A percentile compares a stretch with the other conserved stretches of the same genome.
These are phyloP conservation scores for Trametes coccinea DNA, from an alignment of 768 basidiomycete species.

Conservation along the genomic window DNA sequence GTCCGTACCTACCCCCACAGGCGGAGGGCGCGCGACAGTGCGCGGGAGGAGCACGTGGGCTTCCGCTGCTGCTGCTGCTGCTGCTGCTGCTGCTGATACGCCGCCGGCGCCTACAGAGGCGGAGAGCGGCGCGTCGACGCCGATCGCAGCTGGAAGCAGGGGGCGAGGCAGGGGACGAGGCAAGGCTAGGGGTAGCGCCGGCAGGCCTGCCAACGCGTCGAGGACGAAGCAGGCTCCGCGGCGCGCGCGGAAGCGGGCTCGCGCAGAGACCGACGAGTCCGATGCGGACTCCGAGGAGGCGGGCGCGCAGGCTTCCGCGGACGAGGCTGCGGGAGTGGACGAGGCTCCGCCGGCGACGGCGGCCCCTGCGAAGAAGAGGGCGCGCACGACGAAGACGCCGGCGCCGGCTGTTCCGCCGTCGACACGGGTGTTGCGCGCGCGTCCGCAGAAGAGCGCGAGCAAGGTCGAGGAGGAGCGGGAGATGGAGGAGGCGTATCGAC, in stretches of 20 bases:
- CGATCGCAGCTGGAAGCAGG: background rate
- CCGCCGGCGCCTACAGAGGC: too few species aligned
- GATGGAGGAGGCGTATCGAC: conserved; percentile 50
- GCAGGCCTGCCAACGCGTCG: background rate
- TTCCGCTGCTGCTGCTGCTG: background rate
- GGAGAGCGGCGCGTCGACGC: conserved; percentile 17
- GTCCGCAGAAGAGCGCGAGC: conserved; percentile 52
- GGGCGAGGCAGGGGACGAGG: background rate
- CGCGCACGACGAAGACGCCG: conserved; percentile 7
- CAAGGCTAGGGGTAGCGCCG: background rate
- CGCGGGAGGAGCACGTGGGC: conserved; percentile 4
- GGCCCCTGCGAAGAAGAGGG: conserved; percentile 22
- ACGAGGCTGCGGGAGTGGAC: background rate
- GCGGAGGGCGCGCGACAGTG: conserved; percentile 23
- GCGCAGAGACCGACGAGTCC: conserved; percentile 14
- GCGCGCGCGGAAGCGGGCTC: conserved; percentile 24
- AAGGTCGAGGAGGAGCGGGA: conserved; percentile 50
- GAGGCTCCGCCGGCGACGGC: background rate
- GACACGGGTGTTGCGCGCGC: conserved; percentile 57
- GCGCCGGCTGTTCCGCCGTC: conserved; percentile 21
- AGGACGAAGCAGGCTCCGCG: conserved; percentile 9
- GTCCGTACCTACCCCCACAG: background rate
- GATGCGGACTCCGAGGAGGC: conserved; percentile 15
- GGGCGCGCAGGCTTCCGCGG: background rate
- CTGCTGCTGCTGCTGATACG: background rate